Evolutionary conservation across 2,329 filamentous ascomycete genomes (phyloP).

Genomic region (Monilinia laxa): DNA sequence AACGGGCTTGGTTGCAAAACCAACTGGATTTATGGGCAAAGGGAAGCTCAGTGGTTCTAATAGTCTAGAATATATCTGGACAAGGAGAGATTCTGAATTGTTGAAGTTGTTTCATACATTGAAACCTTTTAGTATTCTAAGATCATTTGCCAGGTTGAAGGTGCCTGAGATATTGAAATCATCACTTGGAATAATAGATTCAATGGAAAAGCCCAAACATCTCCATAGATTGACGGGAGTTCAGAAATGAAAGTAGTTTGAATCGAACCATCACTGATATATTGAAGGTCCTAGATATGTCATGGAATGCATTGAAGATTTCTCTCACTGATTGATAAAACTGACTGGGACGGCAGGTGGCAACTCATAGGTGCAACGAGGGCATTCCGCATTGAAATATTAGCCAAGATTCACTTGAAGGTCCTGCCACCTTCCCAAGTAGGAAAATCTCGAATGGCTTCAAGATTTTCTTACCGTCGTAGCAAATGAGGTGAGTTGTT

Average conservation of each 20-base stretch:
- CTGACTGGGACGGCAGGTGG: background rate
- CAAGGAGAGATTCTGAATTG: background rate
- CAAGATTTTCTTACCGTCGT: background rate
- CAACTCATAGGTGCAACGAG: background rate
- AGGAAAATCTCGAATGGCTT: background rate
- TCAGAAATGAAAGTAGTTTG: background rate
- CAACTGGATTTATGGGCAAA: background rate
- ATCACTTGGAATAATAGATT: background rate
- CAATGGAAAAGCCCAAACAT: too few species aligned
- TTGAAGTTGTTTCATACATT: background rate
- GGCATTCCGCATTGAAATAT: background rate
- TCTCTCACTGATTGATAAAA: background rate
- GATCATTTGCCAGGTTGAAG: background rate
- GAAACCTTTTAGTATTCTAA: background rate
- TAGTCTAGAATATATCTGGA: background rate
- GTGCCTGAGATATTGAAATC: background rate
- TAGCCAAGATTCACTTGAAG: background rate
- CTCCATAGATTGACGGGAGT: background rate
- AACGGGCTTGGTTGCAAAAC: too few species aligned
- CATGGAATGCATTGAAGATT: too few species aligned
- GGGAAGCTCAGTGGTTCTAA: background rate
- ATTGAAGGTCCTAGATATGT: background rate
- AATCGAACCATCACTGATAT: background rate
- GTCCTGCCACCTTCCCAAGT: background rate
- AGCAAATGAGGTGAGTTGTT: background rate